Base-by-base conservation (phyloP, 2,329 filamentous ascomycete genomes). In the Epichloe baconii region DNA sequence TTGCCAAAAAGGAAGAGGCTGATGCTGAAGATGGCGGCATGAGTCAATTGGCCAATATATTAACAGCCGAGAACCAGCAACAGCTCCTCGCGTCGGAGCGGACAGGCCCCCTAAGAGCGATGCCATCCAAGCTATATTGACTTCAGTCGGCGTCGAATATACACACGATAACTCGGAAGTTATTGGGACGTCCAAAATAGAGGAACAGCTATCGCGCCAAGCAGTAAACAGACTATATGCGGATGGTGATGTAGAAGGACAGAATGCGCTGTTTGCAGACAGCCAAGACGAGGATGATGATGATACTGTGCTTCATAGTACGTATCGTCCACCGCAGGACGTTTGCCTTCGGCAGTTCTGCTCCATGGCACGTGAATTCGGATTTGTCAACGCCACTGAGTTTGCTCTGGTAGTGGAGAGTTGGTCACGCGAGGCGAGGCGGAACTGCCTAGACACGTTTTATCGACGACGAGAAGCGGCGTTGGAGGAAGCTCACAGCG, bases 161-260 rank as follows among this genome's bases (percentile, higher is more conserved):
- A 95, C 89, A 0, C 93, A 98, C 62, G 86, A 97, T 59, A 98
- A 98, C 64, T 88, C 87, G 1, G 90, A 98, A 67, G 90, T 98
- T 14, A 80, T 98, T 52, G 93, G 93, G 11, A 85, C 88, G 1
- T 93, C 86, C n/a, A 88, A 85, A 58, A 78, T 96, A n/a, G 93
- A 98, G 68, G 85, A 86, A 56, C 80, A 84, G 52, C 78, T 98
- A 5, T 90, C 86, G 44, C 82, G 83, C 19, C 81, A 80, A 42
- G 93, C 91, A 4, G 81, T 85, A 61, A 74, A 83, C 61, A 71
- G 72, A 0, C 75, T 73, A 3, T 75, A 75, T 52, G 61, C 59
- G 1, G 64, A 62, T 26, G 64, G 61, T 4, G 71, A 76, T 54
- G 53, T 72, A 2, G 73, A 76, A 10, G 75, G 73, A 2, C 71